Evolutionary conservation across 1,284 basidiomycete genomes (phyloP).

Genomic region (Moesziomyces sp.): DNA sequence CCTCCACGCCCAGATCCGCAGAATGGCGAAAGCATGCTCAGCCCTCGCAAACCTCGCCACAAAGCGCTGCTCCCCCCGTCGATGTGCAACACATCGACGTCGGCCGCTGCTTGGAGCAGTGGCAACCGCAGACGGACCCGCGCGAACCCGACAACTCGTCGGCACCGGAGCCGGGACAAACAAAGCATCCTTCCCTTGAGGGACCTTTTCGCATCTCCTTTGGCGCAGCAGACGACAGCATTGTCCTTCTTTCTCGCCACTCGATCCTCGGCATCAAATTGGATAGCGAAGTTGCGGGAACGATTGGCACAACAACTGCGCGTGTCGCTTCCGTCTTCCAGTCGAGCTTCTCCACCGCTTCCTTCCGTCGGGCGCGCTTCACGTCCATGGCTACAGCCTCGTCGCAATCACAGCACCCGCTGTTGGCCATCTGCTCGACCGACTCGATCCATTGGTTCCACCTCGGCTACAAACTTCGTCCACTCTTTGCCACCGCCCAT

Average conservation of each 20-base stretch:
- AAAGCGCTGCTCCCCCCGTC: too few relatives aligned
- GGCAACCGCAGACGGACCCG: neutral
- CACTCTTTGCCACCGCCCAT: constrained; percentile 27
- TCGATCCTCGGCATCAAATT: constrained; percentile 7
- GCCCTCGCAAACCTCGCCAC: neutral
- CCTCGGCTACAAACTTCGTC: neutral
- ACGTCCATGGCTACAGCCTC: constrained; percentile 14
- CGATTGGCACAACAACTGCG: neutral
- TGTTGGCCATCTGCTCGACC: constrained; percentile 38
- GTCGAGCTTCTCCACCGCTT: constrained; percentile 17
- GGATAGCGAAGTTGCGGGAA: neutral
- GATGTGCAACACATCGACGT: neutral
- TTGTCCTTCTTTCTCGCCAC: constrained; percentile 17
- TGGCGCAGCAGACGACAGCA: constrained; percentile 2
- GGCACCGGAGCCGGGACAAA: neutral
- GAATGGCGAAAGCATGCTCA: neutral
- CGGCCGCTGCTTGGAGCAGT: neutral
- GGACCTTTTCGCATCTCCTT: constrained; percentile 10
- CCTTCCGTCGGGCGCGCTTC: constrained; percentile 21
- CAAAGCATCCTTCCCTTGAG: neutral
- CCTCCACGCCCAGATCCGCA: neutral
- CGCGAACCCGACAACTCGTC: neutral
- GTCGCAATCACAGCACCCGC: neutral
- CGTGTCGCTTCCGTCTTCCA: constrained; percentile 8
- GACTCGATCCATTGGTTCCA: constrained; percentile 42